These are phyloP conservation scores for Rhododendron williamsianum DNA, from an alignment of 148 eudicot species.

Conservation along the genomic window DNA sequence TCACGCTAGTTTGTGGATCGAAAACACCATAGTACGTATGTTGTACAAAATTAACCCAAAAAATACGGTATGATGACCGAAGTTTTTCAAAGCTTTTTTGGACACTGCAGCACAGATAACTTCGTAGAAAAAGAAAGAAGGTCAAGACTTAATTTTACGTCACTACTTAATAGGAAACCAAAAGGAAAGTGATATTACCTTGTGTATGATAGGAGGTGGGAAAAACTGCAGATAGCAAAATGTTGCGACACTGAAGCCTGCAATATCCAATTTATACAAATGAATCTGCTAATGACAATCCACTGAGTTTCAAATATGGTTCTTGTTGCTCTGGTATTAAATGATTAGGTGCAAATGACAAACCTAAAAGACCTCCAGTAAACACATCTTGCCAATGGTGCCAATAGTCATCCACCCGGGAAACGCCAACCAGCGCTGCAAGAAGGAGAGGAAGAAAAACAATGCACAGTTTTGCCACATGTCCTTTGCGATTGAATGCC, in stretches of 20 bases:
- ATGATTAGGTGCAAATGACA: neutral
- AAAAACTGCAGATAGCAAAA: slow-evolving; percentile 84
- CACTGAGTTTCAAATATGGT: neutral
- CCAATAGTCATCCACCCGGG: slow-evolving; percentile 94
- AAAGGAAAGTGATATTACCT: slow-evolving; percentile 28
- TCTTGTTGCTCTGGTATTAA: neutral
- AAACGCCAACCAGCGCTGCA: slow-evolving; percentile 75
- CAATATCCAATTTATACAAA: neutral
- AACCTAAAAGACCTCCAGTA: slow-evolving; percentile 74
- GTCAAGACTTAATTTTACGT: neutral
- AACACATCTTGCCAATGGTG: slow-evolving; percentile 95
- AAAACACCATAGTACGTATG: neutral
- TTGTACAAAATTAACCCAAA: neutral
- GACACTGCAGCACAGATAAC: neutral
- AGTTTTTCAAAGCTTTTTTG: neutral
- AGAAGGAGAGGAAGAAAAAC: slow-evolving; percentile 55
- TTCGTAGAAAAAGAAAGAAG: neutral
- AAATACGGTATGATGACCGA: neutral
- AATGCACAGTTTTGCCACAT: slow-evolving; percentile 68
- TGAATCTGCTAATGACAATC: neutral
- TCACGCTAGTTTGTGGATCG: neutral
- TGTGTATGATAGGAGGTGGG: slow-evolving; percentile 59
- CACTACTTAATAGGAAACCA: neutral
- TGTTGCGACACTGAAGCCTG: slow-evolving; percentile 56
- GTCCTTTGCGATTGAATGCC: slow-evolving; percentile 67